Evolutionary conservation across 176 grass and related monocot genomes (phyloP).

Genomic region (Cenchrus fungigraminus): DNA sequence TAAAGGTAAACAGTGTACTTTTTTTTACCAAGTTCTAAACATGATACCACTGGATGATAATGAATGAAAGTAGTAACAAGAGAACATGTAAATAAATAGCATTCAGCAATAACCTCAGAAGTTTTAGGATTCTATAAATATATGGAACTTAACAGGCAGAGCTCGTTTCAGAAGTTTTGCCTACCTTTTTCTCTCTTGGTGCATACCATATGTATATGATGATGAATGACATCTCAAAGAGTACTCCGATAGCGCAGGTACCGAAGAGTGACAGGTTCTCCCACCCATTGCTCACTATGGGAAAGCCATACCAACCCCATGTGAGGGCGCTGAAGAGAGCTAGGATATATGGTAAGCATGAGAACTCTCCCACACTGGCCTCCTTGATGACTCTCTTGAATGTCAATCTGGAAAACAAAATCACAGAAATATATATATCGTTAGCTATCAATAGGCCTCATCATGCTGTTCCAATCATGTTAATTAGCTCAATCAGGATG

Average conservation of each 20-base stretch:
- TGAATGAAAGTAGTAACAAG: too few relatives aligned
- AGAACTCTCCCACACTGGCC: constrained; percentile 68
- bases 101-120: background rate
- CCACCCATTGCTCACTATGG: constrained; percentile 67
- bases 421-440: background rate
- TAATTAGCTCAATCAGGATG: background rate
- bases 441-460: background rate
- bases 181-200: constrained; percentile 60
- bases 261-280: constrained; percentile 61
- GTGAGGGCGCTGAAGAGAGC: constrained; percentile 59
- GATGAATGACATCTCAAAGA: constrained; percentile 65
- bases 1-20: too few relatives aligned
- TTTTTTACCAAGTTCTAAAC: too few relatives aligned
- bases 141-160: background rate
- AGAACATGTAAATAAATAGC: background rate
- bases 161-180: background rate
- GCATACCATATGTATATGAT: constrained; percentile 76
- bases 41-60: too few relatives aligned
- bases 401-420: constrained; percentile 58
- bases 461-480: background rate
- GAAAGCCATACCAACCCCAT: constrained; percentile 73
- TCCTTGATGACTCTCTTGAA: constrained; percentile 76
- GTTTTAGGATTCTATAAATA: background rate
- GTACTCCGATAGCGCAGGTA: constrained; percentile 55
- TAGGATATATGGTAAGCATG: constrained; percentile 68